Evolutionary conservation across 495 filamentous ascomycete species (phyloP).

Genomic region (Aspergillus carlsbadensis): DNA sequence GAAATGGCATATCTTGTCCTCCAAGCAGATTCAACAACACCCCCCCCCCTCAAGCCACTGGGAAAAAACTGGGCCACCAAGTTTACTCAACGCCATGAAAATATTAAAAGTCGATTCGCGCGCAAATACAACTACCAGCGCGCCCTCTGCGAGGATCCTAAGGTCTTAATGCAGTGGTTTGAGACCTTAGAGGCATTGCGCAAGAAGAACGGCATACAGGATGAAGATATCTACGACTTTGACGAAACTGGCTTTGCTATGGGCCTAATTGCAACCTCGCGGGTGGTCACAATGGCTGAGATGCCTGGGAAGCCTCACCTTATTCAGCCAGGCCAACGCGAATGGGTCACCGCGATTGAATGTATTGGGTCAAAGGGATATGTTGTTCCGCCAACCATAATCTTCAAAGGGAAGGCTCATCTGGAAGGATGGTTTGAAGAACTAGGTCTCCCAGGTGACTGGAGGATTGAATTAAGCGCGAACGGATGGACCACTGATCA

Average conservation of each 20-base stretch:
- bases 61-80: constrained; percentile 11
- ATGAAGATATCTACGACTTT: constrained; percentile 47
- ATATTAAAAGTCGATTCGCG: constrained; percentile 27
- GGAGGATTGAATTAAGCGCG: constrained; percentile 5
- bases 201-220: constrained; percentile 34
- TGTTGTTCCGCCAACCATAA: constrained; percentile 14
- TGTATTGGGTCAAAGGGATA: constrained; percentile 27
- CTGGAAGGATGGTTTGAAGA: not conserved
- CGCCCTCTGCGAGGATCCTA: constrained; percentile 35
- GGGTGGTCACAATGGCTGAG: constrained; percentile 27
- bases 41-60: constrained; percentile 18
- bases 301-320: constrained; percentile 22
- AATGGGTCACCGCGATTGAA: constrained; percentile 42
- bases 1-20: constrained; percentile 27
- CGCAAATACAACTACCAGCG: constrained; percentile 14
- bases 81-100: constrained; percentile 29
- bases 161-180: constrained; percentile 36
- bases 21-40: not conserved
- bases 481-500: constrained; percentile 34
- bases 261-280: constrained; percentile 25
- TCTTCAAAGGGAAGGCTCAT: not conserved
- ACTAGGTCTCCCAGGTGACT: not conserved
- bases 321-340: constrained; percentile 35
- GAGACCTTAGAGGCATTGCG: constrained; percentile 28
- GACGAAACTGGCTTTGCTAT: constrained; percentile 47